These are phyloP conservation scores for Talaromyces islandicus DNA, from an alignment of 2,329 filamentous ascomycete species.

Conservation along the genomic window DNA sequence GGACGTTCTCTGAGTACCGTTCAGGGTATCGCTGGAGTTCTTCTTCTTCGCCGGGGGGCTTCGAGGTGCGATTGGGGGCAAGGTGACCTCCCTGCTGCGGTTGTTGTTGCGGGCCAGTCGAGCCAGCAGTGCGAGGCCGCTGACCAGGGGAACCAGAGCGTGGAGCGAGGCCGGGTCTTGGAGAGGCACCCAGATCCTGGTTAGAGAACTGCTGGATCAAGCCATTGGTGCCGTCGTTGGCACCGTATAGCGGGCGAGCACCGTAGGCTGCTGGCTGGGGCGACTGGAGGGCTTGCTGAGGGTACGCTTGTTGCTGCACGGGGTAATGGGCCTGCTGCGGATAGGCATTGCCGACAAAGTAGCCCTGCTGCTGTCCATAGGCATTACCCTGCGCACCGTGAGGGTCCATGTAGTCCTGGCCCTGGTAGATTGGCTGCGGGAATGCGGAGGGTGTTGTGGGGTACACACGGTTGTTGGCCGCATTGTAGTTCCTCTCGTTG, in stretches of 20 bases:
- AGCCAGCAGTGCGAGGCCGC: conserved; percentile 79
- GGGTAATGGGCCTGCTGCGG: conserved; percentile 10
- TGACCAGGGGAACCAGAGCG: conserved; percentile 64
- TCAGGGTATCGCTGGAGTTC: conserved; percentile 76
- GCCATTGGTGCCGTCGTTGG: conserved; percentile 80
- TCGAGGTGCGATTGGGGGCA: conserved; percentile 57
- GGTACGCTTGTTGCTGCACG: conserved; percentile 43
- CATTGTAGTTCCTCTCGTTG: conserved; percentile 59
- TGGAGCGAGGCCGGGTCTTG: conserved; percentile 64
- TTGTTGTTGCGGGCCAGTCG: conserved; percentile 47
- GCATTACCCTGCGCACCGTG: conserved; percentile 31
- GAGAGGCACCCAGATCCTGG: conserved; percentile 77
- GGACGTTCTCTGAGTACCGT: conserved; percentile 80
- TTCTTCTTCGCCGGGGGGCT: conserved; percentile 54
- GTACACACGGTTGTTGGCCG: conserved; percentile 62
- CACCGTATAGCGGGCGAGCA: conserved; percentile 46
- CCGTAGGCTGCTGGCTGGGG: conserved; percentile 47
- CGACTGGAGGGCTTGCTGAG: conserved; percentile 49
- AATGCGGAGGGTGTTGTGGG: conserved; percentile 93
- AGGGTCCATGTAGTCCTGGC: conserved; percentile 55
- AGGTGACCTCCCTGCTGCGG: conserved; percentile 57
- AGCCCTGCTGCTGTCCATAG: conserved; percentile 41
- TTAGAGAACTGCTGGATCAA: conserved; percentile 95
- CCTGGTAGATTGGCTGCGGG: conserved; percentile 76
- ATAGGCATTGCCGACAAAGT: conserved; percentile 61